These are phyloP conservation scores for Mortierella alpina DNA, from an alignment of 192 early-diverging fungal species.

Conservation along the genomic window DNA sequence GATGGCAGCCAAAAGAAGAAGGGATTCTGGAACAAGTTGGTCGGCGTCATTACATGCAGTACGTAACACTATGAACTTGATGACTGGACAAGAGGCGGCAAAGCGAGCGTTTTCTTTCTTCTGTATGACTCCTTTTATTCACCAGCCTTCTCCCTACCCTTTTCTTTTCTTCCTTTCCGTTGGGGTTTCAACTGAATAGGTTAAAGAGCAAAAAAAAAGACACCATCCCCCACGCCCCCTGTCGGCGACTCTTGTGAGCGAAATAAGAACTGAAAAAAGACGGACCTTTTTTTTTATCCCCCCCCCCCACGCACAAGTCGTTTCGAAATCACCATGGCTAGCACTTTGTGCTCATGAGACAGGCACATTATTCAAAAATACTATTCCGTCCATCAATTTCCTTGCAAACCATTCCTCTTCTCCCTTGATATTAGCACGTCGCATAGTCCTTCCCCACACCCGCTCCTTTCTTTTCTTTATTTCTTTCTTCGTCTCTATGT, in stretches of 20 bases:
- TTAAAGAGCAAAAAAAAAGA: too few species aligned
- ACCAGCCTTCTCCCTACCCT: too few species aligned
- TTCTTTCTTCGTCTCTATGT: not conserved
- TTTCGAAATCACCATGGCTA: not conserved
- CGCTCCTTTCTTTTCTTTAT: not conserved
- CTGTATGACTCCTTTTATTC: not conserved
- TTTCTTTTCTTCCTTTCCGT: not conserved
- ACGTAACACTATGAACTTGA: conserved; percentile 16
- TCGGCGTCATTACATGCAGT: conserved; percentile 61
- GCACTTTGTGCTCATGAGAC: not conserved
- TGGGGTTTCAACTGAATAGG: too few species aligned
- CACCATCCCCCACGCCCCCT: too few species aligned
- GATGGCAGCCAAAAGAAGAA: conserved; percentile 52
- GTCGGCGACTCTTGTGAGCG: too few species aligned
- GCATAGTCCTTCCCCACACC: not conserved
- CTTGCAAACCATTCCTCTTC: not conserved
- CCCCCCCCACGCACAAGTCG: not conserved
- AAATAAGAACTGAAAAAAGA: too few species aligned
- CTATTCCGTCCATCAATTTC: too few species aligned
- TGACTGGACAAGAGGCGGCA: not conserved
- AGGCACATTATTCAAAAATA: not conserved
- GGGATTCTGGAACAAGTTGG: conserved; percentile 57
- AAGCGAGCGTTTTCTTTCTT: not conserved
- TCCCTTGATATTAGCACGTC: not conserved
- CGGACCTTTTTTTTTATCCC: not conserved